Percentiles rank a stretch among this genome's conserved stretches.
Conservation (phyloP, 495 filamentous ascomycete species). For the Amphirosellinia nigrospora region DNA sequence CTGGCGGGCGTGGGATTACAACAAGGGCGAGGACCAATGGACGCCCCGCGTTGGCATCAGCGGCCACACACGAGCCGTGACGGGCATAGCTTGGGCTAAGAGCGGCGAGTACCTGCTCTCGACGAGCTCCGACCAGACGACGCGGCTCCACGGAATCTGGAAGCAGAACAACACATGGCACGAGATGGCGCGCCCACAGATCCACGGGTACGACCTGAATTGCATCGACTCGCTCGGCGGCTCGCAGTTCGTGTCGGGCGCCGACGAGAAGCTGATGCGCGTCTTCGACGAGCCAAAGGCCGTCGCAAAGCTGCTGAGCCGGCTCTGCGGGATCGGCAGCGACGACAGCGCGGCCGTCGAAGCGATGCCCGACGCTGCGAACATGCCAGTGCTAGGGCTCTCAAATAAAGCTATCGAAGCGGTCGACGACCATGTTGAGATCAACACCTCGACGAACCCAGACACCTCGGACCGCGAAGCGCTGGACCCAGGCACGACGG, state of each 20-base stretch:
- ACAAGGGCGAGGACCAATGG: constrained; percentile 66
- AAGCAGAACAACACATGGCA: constrained; percentile 74
- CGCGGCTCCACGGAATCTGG: constrained; percentile 91
- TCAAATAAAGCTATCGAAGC: constrained; percentile 90
- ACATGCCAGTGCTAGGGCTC: constrained; percentile 91
- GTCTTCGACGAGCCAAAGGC: constrained; percentile 92
- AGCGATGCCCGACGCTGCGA: constrained; percentile 80
- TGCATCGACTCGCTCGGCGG: constrained; percentile 78
- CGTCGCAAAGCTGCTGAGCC: constrained; percentile 74
- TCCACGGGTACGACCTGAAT: constrained; percentile 98
- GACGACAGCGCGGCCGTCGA: constrained; percentile 40
- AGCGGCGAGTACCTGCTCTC: constrained; percentile 86
- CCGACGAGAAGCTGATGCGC: constrained; percentile 94
- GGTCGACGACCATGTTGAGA: constrained; percentile 53
- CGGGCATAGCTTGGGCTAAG: constrained; percentile 82
- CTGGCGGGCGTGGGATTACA: constrained; percentile 80
- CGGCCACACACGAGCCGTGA: constrained; percentile 81
- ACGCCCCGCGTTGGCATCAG: constrained; percentile 75
- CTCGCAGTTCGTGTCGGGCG: constrained; percentile 87
- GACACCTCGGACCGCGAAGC: constrained; percentile 44
- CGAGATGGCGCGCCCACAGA: constrained; percentile 93
- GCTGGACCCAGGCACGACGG: constrained; percentile 48
- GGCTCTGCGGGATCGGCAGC: constrained; percentile 64
- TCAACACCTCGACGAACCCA: constrained; percentile 42
- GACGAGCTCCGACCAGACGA: constrained; percentile 91